Evolutionary conservation across 2,329 filamentous ascomycete genomes (phyloP).

Genomic region (Neocucurbitaria cava): DNA sequence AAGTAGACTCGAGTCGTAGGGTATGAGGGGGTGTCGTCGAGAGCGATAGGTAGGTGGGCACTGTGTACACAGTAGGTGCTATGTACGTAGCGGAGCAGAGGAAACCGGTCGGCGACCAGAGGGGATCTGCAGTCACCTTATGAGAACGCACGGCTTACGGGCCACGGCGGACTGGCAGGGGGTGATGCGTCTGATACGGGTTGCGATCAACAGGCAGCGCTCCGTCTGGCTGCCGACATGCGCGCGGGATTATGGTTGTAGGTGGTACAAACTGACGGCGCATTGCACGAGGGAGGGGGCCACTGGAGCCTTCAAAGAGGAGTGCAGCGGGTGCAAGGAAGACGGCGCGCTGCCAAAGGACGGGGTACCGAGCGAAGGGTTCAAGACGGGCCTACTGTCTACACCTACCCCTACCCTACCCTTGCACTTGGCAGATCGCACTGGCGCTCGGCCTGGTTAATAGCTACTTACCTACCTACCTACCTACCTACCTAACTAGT

Average conservation of each 20-base stretch:
- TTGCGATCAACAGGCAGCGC: conserved; percentile 38
- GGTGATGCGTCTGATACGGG: conserved; percentile 26
- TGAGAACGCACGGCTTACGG: conserved; percentile 33
- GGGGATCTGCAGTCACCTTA: conserved; percentile 24
- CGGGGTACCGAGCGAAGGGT: conserved; percentile 27
- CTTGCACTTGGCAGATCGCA: conserved; percentile 30
- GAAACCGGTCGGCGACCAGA: conserved; percentile 5
- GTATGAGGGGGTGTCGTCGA: neutral
- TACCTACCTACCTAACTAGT: too few species aligned
- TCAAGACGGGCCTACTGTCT: conserved; percentile 22
- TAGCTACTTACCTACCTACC: too few species aligned
- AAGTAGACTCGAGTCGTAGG: neutral
- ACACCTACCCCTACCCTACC: too few species aligned
- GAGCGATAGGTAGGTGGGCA: too few species aligned
- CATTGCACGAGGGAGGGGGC: conserved; percentile 35
- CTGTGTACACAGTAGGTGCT: too few species aligned
- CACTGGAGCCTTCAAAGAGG: conserved; percentile 20
- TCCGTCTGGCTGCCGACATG: conserved; percentile 25
- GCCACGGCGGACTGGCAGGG: conserved; percentile 39
- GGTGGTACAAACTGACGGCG: conserved; percentile 32
- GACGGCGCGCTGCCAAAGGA: conserved; percentile 6
- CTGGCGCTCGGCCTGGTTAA: conserved; percentile 16
- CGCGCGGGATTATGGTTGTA: conserved; percentile 34
- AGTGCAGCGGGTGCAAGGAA: conserved; percentile 23
- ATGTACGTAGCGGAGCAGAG: conserved; percentile 6